Conservation (phyloP, 345 rosid genomes). For the Aquilaria yunnanensis region DNA sequence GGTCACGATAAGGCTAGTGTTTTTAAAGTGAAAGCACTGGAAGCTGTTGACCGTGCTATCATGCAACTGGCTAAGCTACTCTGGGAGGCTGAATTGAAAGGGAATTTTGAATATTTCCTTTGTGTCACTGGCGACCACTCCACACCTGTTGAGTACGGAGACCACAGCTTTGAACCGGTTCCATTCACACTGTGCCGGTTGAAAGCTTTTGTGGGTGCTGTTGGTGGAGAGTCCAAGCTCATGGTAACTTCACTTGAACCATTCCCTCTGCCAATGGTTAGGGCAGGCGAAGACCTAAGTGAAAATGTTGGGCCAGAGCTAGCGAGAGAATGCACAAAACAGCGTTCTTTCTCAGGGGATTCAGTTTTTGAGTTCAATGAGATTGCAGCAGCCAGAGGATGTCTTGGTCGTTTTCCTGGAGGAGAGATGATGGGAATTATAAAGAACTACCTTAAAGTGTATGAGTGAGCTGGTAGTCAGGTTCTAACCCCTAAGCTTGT, state of each 20-base stretch:
- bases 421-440: constrained; percentile 78
- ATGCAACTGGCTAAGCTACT: constrained; percentile 82
- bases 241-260: constrained; percentile 60
- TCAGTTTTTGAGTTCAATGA: constrained; percentile 69
- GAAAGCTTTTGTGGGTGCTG: constrained; percentile 60
- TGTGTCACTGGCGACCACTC: constrained; percentile 96
- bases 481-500: too few relatives aligned
- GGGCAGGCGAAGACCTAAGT: constrained; percentile 32
- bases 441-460: constrained; percentile 38
- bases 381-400: constrained; percentile 86
- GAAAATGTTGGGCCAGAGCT: constrained; percentile 16
- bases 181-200: constrained; percentile 72
- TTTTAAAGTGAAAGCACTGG: constrained; percentile 79
- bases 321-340: constrained; percentile 19
- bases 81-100: constrained; percentile 64
- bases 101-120: constrained; percentile 55
- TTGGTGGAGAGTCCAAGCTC: constrained; percentile 63
- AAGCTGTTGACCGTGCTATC: constrained; percentile 78
- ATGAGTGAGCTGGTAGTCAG: not conserved
- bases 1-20: constrained; percentile 91
- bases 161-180: constrained; percentile 93
- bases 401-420: constrained; percentile 90
- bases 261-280: constrained; percentile 68
- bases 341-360: constrained; percentile 49
- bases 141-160: constrained; percentile 94